phyloP scores from a whole-genome alignment of 2,329 filamentous ascomycete species.

The Cytospora piceicola region DNA sequence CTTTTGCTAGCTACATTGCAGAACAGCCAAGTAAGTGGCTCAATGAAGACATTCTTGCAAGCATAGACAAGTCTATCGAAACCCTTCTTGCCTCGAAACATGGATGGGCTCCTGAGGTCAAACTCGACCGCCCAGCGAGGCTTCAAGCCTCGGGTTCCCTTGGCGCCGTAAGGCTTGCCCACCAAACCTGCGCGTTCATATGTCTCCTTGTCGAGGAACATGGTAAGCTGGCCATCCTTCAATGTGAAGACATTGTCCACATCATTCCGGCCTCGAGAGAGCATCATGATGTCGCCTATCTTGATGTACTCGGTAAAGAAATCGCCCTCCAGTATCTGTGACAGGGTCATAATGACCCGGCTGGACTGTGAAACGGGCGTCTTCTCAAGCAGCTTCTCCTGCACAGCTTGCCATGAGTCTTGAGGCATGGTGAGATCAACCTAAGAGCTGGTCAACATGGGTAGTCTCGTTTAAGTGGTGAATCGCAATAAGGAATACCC shows the following conservation, averaged over 20 bases:
- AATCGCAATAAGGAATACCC: constrained; percentile 46
- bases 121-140: constrained; percentile 77
- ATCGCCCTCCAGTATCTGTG: constrained; percentile 69
- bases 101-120: constrained; percentile 73
- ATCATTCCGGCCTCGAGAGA: constrained; percentile 75
- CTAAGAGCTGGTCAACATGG: constrained; percentile 41
- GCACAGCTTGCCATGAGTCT: constrained; percentile 59
- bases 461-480: background rate
- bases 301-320: constrained; percentile 91
- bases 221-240: constrained; percentile 68
- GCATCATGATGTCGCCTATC: constrained; percentile 79
- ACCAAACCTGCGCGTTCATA: constrained; percentile 84
- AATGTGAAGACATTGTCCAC: constrained; percentile 75
- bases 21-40: constrained; percentile 77
- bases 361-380: constrained; percentile 57
- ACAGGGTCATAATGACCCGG: constrained; percentile 72
- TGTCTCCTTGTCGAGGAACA: constrained; percentile 79
- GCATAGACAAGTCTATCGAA: constrained; percentile 81
- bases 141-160: constrained; percentile 63
- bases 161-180: constrained; percentile 67
- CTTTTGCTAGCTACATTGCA: constrained; percentile 60
- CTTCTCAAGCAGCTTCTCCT: constrained; percentile 52
- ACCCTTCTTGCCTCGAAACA: constrained; percentile 81
- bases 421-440: constrained; percentile 74
- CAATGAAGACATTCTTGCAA: constrained; percentile 74